Evolutionary conservation across 768 basidiomycete genomes (phyloP).

Genomic region (Ramaria rubella): DNA sequence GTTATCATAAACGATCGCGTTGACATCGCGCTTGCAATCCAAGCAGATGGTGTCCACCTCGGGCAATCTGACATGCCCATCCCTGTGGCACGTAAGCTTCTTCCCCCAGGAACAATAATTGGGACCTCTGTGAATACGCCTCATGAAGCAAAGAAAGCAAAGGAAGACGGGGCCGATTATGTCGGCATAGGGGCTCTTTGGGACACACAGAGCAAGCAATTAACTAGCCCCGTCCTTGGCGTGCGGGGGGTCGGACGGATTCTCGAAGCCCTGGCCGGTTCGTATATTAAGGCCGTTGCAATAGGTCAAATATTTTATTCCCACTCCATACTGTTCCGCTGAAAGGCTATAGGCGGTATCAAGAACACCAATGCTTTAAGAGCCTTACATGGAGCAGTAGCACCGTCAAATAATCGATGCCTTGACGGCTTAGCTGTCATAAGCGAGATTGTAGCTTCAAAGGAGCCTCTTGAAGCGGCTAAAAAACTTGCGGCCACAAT

Average conservation of each 20-base stretch:
- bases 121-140: conserved; percentile 73
- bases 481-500: conserved; percentile 38
- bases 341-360: conserved; percentile 69
- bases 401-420: conserved; percentile 40
- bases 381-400: conserved; percentile 65
- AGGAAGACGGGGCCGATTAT: conserved; percentile 68
- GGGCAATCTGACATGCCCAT: conserved; percentile 86
- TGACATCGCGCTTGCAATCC: conserved; percentile 76
- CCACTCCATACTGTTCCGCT: background rate
- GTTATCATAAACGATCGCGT: conserved; percentile 84
- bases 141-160: conserved; percentile 56
- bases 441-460: conserved; percentile 73
- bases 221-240: conserved; percentile 59
- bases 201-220: conserved; percentile 72
- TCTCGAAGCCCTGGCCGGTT: conserved; percentile 57
- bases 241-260: conserved; percentile 65
- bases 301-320: conserved; percentile 54
- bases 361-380: conserved; percentile 71
- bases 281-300: conserved; percentile 63
- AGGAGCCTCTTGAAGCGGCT: conserved; percentile 47
- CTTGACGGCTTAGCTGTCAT: conserved; percentile 86
- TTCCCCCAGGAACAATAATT: conserved; percentile 65
- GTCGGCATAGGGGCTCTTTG: conserved; percentile 85
- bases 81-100: conserved; percentile 52
- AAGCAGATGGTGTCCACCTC: conserved; percentile 77